Conservation (phyloP, 805 yeast species). For the Teunomyces funiuensis region DNA sequence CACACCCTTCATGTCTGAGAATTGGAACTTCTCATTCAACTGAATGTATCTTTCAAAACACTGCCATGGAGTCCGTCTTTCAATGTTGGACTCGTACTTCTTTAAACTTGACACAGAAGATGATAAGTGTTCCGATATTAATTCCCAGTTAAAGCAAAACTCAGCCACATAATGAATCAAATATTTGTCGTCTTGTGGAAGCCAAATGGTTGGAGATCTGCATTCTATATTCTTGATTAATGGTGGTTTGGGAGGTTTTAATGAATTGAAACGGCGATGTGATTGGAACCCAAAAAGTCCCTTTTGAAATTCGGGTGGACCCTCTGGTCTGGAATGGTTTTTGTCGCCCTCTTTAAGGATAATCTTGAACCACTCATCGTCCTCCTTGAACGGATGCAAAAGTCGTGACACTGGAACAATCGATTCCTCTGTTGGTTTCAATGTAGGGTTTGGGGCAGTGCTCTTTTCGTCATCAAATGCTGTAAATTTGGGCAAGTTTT, state of each 20-base stretch:
- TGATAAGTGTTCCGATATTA: conserved; percentile 78
- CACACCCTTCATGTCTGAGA: conserved; percentile 83
- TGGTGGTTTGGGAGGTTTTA: conserved; percentile 93
- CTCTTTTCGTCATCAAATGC: conserved; percentile 43
- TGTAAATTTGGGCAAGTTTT: conserved; percentile 46
- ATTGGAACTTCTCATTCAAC: conserved; percentile 82
- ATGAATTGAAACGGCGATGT: conserved; percentile 55
- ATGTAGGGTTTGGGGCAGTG: conserved; percentile 18
- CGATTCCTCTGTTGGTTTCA: conserved; percentile 29
- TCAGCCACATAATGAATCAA: conserved; percentile 81
- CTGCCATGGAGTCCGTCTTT: conserved; percentile 97
- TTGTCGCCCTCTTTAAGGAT: conserved; percentile 42
- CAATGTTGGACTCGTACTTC: conserved; percentile 81
- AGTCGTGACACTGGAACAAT: conserved; percentile 64
- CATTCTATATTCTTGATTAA: conserved; percentile 73
- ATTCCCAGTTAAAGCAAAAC: conserved; percentile 89
- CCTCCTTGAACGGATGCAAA: conserved; percentile 62
- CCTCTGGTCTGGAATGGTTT: conserved; percentile 12
- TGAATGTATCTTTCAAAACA: conserved; percentile 96
- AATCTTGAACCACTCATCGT: conserved; percentile 60
- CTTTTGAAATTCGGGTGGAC: conserved; percentile 47
- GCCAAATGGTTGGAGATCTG: conserved; percentile 93
- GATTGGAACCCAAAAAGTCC: conserved; percentile 57
- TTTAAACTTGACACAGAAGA: conserved; percentile 56
- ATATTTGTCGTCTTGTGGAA: conserved; percentile 86